Base-by-base conservation (phyloP, 768 basidiomycete species). In the Leccinum sublutescens region DNA sequence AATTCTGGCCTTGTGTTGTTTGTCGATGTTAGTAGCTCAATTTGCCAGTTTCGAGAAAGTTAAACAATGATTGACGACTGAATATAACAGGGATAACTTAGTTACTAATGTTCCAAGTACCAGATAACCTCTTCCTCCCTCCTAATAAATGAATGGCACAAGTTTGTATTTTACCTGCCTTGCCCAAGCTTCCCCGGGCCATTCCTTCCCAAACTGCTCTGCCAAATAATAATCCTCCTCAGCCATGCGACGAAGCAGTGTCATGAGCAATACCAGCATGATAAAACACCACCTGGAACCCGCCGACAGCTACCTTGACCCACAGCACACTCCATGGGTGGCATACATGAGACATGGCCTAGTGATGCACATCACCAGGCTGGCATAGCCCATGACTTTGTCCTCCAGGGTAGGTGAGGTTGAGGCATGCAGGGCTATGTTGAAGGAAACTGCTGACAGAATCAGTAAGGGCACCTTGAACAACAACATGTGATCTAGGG, bases 201-300 rank as follows among this genome's bases (percentile, higher is more conserved):
- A 70, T 27, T 64, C 65, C 17, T 29, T 45, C 2, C 67, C 64
- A 40, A 70, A 68, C 12, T 33, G 10, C 8, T 54, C 52, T 3
- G 56, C 54, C 23, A 71, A 56, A 50, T 56, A 63, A 25, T 19
- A 11, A 12, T 71, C 66, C 33, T 71, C 70, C 1, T 63, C 67
- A 6, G 40, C 29, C 17, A 68, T 58, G 8, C 75, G 66, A 54
- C 52, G 50, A 25, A 54, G 9, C 1, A 66, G 5, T 8, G 38
- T 58, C 5, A 53, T 25, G 1, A 55, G 11, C 0, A 34, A 29
- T 2, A 58, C 52, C 2, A 25, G 48, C 31, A 17, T 50, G 4
- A 58, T 17, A 9, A 57, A 4, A 2, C 43, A 34, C 48, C 55
- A 25, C 23, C 23, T 25, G 23, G 23, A 3, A 53, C 8, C 43